phyloP scores from a whole-genome alignment of 2,329 filamentous ascomycete genomes.

The Scytalidium lignicola region DNA sequence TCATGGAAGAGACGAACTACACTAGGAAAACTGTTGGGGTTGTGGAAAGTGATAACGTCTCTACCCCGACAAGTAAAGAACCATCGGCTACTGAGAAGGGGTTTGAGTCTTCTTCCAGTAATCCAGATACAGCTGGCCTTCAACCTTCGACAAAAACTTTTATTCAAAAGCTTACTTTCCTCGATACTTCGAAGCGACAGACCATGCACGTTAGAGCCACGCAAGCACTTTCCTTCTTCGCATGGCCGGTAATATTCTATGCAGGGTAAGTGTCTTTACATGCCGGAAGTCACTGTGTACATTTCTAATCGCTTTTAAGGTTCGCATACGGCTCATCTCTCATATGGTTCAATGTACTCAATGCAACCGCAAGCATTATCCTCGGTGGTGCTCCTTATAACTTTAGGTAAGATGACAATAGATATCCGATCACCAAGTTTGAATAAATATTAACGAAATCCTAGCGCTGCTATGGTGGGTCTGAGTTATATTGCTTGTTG shows the following conservation, averaged over 20 bases:
- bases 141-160: slow-evolving; percentile 4
- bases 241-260: neutral
- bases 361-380: slow-evolving; percentile 23
- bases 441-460: neutral
- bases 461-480: slow-evolving; percentile 19
- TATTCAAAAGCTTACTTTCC: slow-evolving; percentile 4
- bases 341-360: slow-evolving; percentile 26
- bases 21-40: slow-evolving; percentile 7
- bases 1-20: slow-evolving; percentile 50
- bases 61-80: neutral
- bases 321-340: slow-evolving; percentile 24
- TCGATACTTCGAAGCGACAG: neutral
- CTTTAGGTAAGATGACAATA: slow-evolving; percentile 12
- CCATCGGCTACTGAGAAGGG: neutral
- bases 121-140: neutral
- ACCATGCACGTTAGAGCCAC: neutral
- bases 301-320: neutral
- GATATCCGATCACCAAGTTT: neutral
- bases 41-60: neutral
- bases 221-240: neutral
- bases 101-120: neutral
- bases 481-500: slow-evolving; percentile 21
- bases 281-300: neutral
- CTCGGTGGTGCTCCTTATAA: slow-evolving; percentile 27
- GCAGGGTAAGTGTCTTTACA: neutral